Percentiles rank a stretch among this genome's conserved stretches.
Evolutionary conservation across 164 flowering plant species (phyloP).

Genomic region (Chloranthus sessilifolius): DNA sequence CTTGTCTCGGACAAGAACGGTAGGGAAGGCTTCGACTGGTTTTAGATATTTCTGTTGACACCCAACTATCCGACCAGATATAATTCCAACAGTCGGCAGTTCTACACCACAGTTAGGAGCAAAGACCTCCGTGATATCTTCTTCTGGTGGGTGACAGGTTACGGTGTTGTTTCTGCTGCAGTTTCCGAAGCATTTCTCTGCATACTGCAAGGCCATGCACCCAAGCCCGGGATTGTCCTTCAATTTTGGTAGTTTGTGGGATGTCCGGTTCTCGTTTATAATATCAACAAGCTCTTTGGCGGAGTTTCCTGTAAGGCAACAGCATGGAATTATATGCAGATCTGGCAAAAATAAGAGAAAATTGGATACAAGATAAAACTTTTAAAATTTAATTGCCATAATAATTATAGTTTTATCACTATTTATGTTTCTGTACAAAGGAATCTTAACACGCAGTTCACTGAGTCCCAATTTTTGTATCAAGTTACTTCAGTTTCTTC

Average conservation of each 20-base stretch:
- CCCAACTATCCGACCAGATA: constrained; percentile 59
- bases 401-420: too few relatives aligned
- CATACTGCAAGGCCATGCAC: constrained; percentile 83
- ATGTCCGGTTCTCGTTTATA: constrained; percentile 66
- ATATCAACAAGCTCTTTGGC: constrained; percentile 68
- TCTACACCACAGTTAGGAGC: constrained; percentile 96
- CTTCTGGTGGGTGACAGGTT: constrained; percentile 55
- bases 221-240: constrained; percentile 68
- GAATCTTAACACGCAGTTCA: too few relatives aligned
- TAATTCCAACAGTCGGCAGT: constrained; percentile 65
- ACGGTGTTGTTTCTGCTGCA: constrained; percentile 51
- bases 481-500: too few relatives aligned
- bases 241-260: constrained; percentile 44
- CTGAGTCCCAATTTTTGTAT: too few relatives aligned
- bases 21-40: constrained; percentile 54
- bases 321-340: neutral
- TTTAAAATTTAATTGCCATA: too few relatives aligned
- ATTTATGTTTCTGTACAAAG: too few relatives aligned
- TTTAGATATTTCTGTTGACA: constrained; percentile 54
- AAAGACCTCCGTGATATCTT: constrained; percentile 71
- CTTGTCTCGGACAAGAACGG: constrained; percentile 39
- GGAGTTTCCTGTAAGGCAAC: constrained; percentile 49
- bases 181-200: constrained; percentile 52
- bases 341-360: too few relatives aligned
- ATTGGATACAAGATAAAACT: too few relatives aligned